phyloP scores from a whole-genome alignment of 2,329 filamentous ascomycete genomes.

The Samsoniella hepiali region DNA sequence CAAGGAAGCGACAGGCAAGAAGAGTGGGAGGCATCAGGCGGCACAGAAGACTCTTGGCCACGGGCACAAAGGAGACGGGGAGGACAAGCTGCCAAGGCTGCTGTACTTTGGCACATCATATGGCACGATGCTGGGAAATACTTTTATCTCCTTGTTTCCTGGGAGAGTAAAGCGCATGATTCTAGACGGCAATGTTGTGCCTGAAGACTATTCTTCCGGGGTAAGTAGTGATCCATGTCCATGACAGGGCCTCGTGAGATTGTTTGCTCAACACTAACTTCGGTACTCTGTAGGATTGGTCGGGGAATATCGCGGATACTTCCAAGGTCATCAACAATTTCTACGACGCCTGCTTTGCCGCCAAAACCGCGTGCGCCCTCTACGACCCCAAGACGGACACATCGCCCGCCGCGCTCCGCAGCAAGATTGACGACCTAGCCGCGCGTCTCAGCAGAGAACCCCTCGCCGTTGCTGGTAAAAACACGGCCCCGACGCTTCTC shows the following conservation, averaged over 20 bases:
- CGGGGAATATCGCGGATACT: conserved; percentile 31
- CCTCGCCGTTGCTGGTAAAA: conserved; percentile 17
- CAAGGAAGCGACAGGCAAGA: not conserved
- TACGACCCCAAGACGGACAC: conserved; percentile 13
- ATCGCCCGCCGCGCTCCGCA: conserved; percentile 15
- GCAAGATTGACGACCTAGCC: conserved; percentile 28
- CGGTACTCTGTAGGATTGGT: conserved; percentile 25
- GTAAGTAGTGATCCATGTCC: conserved; percentile 24
- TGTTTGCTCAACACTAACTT: not conserved
- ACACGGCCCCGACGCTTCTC: conserved; percentile 24
- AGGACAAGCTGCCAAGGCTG: not conserved
- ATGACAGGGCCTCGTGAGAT: too few species aligned
- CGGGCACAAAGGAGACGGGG: not conserved
- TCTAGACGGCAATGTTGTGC: conserved; percentile 33
- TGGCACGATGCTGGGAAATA: conserved; percentile 26
- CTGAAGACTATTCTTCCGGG: conserved; percentile 29
- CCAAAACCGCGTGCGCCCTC: conserved; percentile 15
- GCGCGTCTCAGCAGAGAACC: conserved; percentile 25
- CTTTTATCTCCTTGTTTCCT: conserved; percentile 27
- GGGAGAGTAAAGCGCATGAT: conserved; percentile 36
- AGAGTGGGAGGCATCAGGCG: not conserved
- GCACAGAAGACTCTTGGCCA: too few species aligned
- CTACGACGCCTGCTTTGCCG: conserved; percentile 31
- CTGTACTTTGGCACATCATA: conserved; percentile 24
- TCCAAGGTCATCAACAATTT: conserved; percentile 21